Conservation (phyloP, 768 basidiomycete species). For the Termitomyces sp. region DNA sequence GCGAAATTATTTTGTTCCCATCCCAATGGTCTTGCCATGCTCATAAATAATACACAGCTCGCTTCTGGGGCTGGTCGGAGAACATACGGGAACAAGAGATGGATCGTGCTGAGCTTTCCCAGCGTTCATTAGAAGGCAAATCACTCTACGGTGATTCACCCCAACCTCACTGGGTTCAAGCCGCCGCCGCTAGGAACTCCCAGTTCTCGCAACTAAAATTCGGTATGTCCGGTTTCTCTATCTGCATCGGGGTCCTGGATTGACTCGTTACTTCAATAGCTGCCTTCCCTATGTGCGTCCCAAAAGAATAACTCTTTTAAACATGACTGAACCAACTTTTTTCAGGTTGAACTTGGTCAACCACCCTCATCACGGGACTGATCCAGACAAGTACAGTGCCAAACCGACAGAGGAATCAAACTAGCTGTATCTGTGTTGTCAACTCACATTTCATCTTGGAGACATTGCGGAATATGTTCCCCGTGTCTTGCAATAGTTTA, state of each 20-base stretch:
- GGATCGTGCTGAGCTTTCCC: slow-evolving; percentile 75
- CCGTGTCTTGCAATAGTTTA: neutral
- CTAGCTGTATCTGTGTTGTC: neutral
- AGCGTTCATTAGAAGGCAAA: slow-evolving; percentile 71
- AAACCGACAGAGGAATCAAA: slow-evolving; percentile 20
- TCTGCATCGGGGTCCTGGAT: slow-evolving; percentile 5
- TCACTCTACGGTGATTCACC: slow-evolving; percentile 82
- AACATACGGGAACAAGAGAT: slow-evolving; percentile 76
- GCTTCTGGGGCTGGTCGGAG: slow-evolving; percentile 96
- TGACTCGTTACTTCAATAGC: slow-evolving; percentile 31
- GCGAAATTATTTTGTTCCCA: slow-evolving; percentile 27
- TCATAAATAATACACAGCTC: slow-evolving; percentile 40
- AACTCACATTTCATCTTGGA: neutral
- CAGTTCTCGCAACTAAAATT: slow-evolving; percentile 93
- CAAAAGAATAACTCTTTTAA: neutral
- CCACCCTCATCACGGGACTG: slow-evolving; percentile 82
- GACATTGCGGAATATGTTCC: neutral
- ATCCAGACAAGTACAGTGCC: slow-evolving; percentile 73
- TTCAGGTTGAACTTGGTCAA: slow-evolving; percentile 93
- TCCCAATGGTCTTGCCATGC: neutral
- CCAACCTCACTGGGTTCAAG: slow-evolving; percentile 84
- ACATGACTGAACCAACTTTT: slow-evolving; percentile 3
- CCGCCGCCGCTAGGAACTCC: slow-evolving; percentile 82
- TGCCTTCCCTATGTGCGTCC: slow-evolving; percentile 69
- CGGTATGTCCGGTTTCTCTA: slow-evolving; percentile 42